Base-by-base conservation (phyloP, 768 basidiomycete species). In the Ramaria sp. region DNA sequence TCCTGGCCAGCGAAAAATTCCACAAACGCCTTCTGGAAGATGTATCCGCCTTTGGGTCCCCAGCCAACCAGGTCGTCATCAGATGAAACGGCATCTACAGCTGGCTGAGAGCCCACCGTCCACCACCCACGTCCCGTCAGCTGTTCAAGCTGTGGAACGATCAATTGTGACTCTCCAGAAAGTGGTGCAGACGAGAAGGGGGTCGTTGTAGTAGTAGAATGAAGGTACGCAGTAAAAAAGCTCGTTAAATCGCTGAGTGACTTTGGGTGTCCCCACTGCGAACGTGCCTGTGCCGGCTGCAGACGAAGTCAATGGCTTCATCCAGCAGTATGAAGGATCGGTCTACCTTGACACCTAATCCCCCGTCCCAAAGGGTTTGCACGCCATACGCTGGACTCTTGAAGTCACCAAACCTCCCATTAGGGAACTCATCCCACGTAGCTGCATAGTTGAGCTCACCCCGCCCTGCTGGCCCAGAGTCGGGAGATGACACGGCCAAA, bases 21-120 rank as follows among this genome's bases (percentile, higher is more conserved):
- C 8, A 97, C 91, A 63, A 97, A 99, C 13, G 85, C 81, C 70
- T 99, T 99, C 70, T 99, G 96, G 69, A 88, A 99, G 8, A 99
- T 89, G 68, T 93, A 95, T 6, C 96, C 96, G 5, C 82, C 82
- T 52, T 75, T 73, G 12, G 96, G 96, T 2, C 96, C 96, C 86
- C 95, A 99, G 4, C 96, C 96, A 56, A 95, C 80, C 0, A 86
- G 70, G 20, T 77, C 71, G 66, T 98, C 87, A 13, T 78, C 78
- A 1, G 89, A 92, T 30, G 69, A 70, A 5, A 72, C 78, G 5
- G 85, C 88, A 62, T 98, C 86, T 5, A 97, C 82, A 0, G 93
- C 88, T 20, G 96, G 96, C 65, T 99, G 96, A 10, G 92, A 95
- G 1, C 90, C 90, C 18, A 99, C 86, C 5, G 96, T 97, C 94